Base-by-base conservation (phyloP, 169 alveolate species). In the Amoebophrya sp. region DNA sequence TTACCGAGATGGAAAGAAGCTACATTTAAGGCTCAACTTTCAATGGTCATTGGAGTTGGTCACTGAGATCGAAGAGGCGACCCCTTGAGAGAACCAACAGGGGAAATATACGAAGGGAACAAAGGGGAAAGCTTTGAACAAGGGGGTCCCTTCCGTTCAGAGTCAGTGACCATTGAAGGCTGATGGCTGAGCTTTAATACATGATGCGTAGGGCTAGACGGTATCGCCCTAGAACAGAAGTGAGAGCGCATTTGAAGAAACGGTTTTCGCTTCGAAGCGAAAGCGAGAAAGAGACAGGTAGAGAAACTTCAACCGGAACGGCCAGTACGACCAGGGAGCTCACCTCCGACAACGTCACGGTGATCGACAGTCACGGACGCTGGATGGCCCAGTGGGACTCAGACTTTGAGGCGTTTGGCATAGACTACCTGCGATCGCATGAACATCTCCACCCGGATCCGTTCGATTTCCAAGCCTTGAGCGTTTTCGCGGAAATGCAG, bases 361-460 rank as follows among this genome's bases (percentile, higher is more conserved):
- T 65, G 33, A 18, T 65, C 33, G 83, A 65, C 83, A 26, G 33
- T 6, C 83, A 65, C 83, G 83, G 83, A 10, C 12, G 83, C 33
- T 65, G 83, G 83, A 6, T 65, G 83, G 83, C 83, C 39, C 83
- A 65, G 83, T 65, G 83, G 83, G 33, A 65, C 10, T 6, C 36
- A 26, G 83, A 65, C 83, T 65, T 65, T 36, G 83, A 6, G 38
- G 83, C 83, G 83, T 65, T 65, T 36, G 83, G 33, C 33, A 65
- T 65, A 1, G 2, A 65, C 12, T 18, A 26, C 36, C 83, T 65
- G 36, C 83, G 83, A 10, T 65, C 83, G 2, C 83, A 65, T 36
- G 83, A 65, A 36, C 83, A 65, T 36, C 83, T 65, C 36, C 83
- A 65, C 83, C 33, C 36, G 36, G 83, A 65, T 36, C 83, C 83